These are phyloP conservation scores for Erythrophleum fordii DNA, from an alignment of 306 rosid species.

Conservation along the genomic window DNA sequence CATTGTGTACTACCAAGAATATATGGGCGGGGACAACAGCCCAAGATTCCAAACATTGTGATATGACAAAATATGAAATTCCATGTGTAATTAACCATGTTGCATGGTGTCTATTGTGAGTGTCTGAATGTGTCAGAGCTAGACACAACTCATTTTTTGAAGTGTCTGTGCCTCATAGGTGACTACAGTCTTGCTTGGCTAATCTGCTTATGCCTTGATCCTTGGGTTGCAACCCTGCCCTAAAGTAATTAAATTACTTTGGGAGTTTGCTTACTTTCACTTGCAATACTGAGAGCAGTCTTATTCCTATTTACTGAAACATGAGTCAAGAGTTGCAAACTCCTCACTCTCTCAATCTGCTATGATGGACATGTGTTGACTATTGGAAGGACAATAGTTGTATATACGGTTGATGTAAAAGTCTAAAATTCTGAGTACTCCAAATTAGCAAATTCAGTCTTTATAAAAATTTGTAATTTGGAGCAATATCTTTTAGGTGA, in stretches of 20 bases:
- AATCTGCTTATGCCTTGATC: neutral
- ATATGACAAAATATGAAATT: neutral
- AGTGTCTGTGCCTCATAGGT: too few relatives aligned
- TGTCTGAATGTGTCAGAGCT: neutral
- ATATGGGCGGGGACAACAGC: too few relatives aligned
- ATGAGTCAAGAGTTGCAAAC: too few relatives aligned
- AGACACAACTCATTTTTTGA: neutral
- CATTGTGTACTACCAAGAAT: too few relatives aligned
- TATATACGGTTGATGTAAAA: neutral
- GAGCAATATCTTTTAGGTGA: neutral
- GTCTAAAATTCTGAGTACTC: neutral
- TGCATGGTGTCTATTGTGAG: neutral
- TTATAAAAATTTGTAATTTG: neutral
- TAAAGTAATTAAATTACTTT: neutral
- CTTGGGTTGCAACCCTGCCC: neutral
- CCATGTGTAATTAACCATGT: neutral
- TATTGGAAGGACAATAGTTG: too few relatives aligned
- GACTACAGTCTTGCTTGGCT: neutral
- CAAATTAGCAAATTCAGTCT: neutral
- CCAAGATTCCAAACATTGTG: too few relatives aligned
- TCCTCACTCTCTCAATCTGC: too few relatives aligned
- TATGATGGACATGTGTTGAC: too few relatives aligned
- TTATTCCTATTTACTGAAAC: too few relatives aligned
- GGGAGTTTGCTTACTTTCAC: too few relatives aligned
- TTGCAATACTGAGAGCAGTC: too few relatives aligned